Evolutionary conservation across 495 filamentous ascomycete species (phyloP).

Genomic region (Talaromyces borbonicus): DNA sequence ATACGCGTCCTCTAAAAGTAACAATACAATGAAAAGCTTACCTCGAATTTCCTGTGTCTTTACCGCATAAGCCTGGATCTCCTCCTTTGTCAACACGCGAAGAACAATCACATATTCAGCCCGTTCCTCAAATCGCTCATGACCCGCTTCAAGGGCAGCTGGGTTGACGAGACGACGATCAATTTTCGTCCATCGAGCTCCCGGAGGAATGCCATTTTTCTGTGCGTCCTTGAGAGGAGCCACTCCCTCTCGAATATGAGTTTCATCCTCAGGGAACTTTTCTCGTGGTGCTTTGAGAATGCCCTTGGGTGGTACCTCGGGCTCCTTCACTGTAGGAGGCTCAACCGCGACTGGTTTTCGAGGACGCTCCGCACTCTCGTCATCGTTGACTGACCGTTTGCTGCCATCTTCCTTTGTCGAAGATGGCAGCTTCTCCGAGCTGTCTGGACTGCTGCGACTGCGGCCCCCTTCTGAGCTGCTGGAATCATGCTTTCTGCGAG

Average conservation of each 20-base stretch:
- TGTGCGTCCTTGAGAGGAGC: conserved; percentile 73
- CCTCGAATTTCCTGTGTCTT: conserved; percentile 70
- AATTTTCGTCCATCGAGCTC: conserved; percentile 84
- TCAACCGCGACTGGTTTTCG: conserved; percentile 22
- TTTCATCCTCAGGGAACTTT: conserved; percentile 70
- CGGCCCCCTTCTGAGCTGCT: conserved; percentile 12
- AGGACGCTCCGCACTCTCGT: conserved; percentile 16
- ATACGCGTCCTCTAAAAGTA: neutral
- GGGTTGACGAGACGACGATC: conserved; percentile 75
- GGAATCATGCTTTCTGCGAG: conserved; percentile 14
- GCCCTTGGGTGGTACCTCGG: conserved; percentile 45
- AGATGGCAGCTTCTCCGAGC: neutral
- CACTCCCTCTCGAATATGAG: conserved; percentile 77
- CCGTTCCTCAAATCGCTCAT: conserved; percentile 74
- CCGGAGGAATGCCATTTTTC: conserved; percentile 63
- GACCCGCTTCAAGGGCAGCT: conserved; percentile 61
- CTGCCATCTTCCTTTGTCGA: conserved; percentile 2
- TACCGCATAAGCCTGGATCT: conserved; percentile 69
- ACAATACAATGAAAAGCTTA: conserved; percentile 24
- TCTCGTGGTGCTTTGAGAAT: conserved; percentile 63
- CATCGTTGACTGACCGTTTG: conserved; percentile 5
- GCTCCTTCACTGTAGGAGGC: conserved; percentile 21
- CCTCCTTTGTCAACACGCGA: conserved; percentile 66
- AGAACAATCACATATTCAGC: conserved; percentile 79
- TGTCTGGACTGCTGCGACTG: conserved; percentile 4